Conservation (phyloP, 73 alveolate species). For the Blepharisma stoltei region DNA sequence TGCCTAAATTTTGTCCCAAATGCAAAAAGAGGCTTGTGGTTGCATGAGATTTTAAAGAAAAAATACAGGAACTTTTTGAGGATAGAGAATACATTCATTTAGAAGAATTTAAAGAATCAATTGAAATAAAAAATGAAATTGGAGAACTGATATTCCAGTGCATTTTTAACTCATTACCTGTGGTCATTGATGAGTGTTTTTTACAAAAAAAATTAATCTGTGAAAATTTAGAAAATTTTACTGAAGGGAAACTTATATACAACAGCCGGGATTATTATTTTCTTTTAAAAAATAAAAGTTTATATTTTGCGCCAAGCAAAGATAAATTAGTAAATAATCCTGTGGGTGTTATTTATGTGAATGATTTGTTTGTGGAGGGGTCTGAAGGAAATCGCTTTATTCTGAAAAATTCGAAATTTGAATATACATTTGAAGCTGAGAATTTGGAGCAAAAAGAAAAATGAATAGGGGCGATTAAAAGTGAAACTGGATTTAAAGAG, state of each 20-base stretch:
- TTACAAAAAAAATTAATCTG: not conserved
- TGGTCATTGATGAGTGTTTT: not conserved
- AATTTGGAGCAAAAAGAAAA: not conserved
- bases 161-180: not conserved
- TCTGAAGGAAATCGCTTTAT: not conserved
- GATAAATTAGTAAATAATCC: not conserved
- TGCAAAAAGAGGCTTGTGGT: not conserved
- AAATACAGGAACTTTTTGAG: not conserved
- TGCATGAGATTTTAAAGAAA: not conserved
- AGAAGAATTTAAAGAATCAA: constrained; percentile 1
- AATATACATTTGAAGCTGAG: not conserved
- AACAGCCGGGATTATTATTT: not conserved
- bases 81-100: not conserved
- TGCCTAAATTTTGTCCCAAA: constrained; percentile 15
- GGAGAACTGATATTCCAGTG: not conserved
- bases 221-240: too few relatives aligned
- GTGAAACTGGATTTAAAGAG: not conserved
- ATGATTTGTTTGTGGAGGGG: not conserved
- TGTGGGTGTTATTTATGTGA: not conserved
- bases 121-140: not conserved
- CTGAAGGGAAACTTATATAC: constrained; percentile 1
- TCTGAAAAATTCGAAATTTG: not conserved
- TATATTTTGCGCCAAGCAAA: not conserved
- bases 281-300: not conserved
- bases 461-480: not conserved